These are phyloP conservation scores for Platismatia glauca DNA, from an alignment of 495 filamentous ascomycete species.

Conservation along the genomic window DNA sequence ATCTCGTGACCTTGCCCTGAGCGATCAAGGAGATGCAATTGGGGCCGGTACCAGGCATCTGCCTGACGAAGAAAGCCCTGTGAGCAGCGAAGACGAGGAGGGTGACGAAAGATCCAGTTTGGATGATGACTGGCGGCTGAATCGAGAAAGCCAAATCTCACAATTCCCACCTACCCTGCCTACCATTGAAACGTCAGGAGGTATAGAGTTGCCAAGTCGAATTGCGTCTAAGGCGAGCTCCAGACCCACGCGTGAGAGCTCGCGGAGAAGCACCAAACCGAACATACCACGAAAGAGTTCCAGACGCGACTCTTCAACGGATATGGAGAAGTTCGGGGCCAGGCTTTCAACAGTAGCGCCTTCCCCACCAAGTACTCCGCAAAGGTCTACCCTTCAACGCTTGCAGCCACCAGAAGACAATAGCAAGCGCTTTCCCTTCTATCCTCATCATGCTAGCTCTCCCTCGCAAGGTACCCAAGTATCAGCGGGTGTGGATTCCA, in stretches of 20 bases:
- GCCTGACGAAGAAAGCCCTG: constrained; percentile 21
- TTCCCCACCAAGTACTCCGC: constrained; percentile 24
- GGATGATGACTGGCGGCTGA: constrained; percentile 33
- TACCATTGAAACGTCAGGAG: constrained; percentile 50
- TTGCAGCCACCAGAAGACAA: constrained; percentile 14
- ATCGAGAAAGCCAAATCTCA: constrained; percentile 33
- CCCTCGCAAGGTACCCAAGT: constrained; percentile 20
- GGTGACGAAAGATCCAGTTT: constrained; percentile 36
- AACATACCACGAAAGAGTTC: constrained; percentile 55
- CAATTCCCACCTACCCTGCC: constrained; percentile 51
- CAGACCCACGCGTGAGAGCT: constrained; percentile 27
- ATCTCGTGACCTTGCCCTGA: constrained; percentile 48
- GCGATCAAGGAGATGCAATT: constrained; percentile 32
- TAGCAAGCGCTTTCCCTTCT: constrained; percentile 21
- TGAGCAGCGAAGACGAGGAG: constrained; percentile 19
- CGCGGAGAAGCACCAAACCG: constrained; percentile 30
- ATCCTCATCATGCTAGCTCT: constrained; percentile 15
- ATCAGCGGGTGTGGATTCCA: constrained; percentile 20
- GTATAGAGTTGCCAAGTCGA: constrained; percentile 56
- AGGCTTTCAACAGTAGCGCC: constrained; percentile 23
- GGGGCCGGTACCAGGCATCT: constrained; percentile 27
- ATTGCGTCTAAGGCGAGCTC: constrained; percentile 51
- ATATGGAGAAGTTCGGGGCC: constrained; percentile 20
- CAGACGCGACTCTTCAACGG: constrained; percentile 38
- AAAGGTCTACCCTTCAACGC: constrained; percentile 21